These are phyloP conservation scores for Obba rivulosa DNA, from an alignment of 768 basidiomycete genomes.

Conservation along the genomic window DNA sequence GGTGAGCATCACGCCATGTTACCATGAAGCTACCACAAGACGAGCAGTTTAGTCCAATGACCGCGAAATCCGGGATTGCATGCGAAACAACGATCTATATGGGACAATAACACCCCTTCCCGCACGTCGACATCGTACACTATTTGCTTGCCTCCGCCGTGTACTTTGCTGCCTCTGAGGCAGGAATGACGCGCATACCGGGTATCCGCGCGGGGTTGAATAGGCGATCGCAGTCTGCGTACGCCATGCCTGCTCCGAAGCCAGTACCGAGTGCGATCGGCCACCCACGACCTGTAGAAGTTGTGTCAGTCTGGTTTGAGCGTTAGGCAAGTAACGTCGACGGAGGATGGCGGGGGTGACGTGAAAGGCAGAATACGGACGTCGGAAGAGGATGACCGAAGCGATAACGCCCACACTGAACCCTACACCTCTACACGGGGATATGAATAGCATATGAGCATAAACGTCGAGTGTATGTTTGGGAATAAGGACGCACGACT, in stretches of 20 bases:
- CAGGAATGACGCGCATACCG: constrained; percentile 66
- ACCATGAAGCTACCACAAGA: not conserved
- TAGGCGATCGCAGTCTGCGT: constrained; percentile 88
- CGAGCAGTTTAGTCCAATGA: not conserved
- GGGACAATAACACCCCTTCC: not conserved
- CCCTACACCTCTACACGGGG: constrained; percentile 63
- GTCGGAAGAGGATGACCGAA: constrained; percentile 86
- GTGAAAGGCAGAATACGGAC: constrained; percentile 45
- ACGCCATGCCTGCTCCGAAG: constrained; percentile 82
- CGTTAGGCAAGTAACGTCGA: not conserved
- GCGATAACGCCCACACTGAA: constrained; percentile 86
- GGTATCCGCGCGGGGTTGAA: constrained; percentile 90
- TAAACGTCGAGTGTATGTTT: not conserved
- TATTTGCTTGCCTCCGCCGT: not conserved
- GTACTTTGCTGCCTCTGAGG: constrained; percentile 16
- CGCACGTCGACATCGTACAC: not conserved
- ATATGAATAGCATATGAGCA: not conserved
- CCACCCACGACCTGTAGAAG: constrained; percentile 77
- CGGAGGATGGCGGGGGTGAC: not conserved
- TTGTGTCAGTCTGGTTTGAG: not conserved
- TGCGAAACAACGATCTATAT: not conserved
- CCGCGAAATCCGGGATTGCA: not conserved
- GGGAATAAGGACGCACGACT: constrained; percentile 52
- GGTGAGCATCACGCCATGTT: not conserved
- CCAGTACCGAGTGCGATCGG: constrained; percentile 83